Evolutionary conservation across 805 yeast species (phyloP).

Genomic region (Suhomyces emberorum): DNA sequence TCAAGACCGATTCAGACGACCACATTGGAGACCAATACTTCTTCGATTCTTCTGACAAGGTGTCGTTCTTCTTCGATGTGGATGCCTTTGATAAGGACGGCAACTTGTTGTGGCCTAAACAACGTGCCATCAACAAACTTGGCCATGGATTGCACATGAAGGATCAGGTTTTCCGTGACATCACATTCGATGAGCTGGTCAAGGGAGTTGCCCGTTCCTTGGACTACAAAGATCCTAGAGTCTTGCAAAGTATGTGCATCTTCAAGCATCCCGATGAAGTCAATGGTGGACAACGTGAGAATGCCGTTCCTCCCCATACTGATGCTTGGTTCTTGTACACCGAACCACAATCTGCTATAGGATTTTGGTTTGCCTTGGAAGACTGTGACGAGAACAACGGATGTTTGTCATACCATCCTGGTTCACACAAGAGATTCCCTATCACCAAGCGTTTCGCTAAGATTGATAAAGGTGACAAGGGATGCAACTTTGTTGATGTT

Average conservation of each 20-base stretch:
- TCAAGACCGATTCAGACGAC: conserved; percentile 55
- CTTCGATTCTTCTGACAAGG: conserved; percentile 63
- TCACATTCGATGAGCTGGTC: conserved; percentile 53
- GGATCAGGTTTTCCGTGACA: conserved; percentile 44
- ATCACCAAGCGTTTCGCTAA: conserved; percentile 64
- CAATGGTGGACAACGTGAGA: conserved; percentile 29
- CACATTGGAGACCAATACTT: conserved; percentile 77
- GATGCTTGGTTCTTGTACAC: conserved; percentile 75
- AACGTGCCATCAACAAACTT: conserved; percentile 65
- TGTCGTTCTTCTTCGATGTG: conserved; percentile 67
- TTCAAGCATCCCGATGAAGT: conserved; percentile 60
- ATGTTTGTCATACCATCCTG: conserved; percentile 65
- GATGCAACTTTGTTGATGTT: conserved; percentile 54
- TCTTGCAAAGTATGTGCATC: conserved; percentile 75
- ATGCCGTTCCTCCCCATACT: conserved; percentile 72
- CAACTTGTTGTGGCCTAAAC: conserved; percentile 49
- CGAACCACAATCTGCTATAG: conserved; percentile 66
- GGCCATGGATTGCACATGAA: conserved; percentile 74
- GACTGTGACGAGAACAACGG: conserved; percentile 69
- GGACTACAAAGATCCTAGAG: conserved; percentile 60
- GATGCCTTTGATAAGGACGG: conserved; percentile 60
- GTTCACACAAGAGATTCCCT: conserved; percentile 59
- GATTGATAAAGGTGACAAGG: conserved; percentile 43
- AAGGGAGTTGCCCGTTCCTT: conserved; percentile 50
- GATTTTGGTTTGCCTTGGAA: conserved; percentile 81